A percentile compares a stretch with the other conserved stretches of the same genome.
Conservation (phyloP, 176 grass and related monocot species). For the Musa schizocarpa region DNA sequence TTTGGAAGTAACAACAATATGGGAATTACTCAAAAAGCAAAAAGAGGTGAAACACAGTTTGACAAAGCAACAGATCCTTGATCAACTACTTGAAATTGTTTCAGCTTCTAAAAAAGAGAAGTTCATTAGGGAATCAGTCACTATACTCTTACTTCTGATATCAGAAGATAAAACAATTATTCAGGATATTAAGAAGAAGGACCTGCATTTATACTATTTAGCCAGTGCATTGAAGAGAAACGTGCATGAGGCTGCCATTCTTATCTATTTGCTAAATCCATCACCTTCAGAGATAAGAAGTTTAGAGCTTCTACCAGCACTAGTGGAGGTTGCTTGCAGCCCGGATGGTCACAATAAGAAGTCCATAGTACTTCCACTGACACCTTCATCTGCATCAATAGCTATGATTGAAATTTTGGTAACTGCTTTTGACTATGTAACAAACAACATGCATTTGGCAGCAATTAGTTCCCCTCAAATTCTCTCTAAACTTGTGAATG, state of each 20-base stretch:
- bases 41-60: slow-evolving; percentile 44
- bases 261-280: slow-evolving; percentile 95
- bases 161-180: slow-evolving; percentile 88
- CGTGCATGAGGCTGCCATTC: slow-evolving; percentile 79
- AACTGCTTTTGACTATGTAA: slow-evolving; percentile 97
- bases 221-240: slow-evolving; percentile 74
- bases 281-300: slow-evolving; percentile 74
- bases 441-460: slow-evolving; percentile 87
- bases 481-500: slow-evolving; percentile 70
- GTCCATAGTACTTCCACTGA: slow-evolving; percentile 49
- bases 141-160: slow-evolving; percentile 76
- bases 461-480: slow-evolving; percentile 67
- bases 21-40: slow-evolving; percentile 61
- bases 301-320: slow-evolving; percentile 73
- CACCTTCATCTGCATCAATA: slow-evolving; percentile 88
- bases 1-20: slow-evolving; percentile 70
- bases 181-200: slow-evolving; percentile 85
- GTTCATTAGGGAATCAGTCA: slow-evolving; percentile 61
- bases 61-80: slow-evolving; percentile 70
- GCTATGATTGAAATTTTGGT: slow-evolving; percentile 93
- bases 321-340: slow-evolving; percentile 73
- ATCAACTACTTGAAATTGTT: slow-evolving; percentile 70
- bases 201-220: slow-evolving; percentile 64
- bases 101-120: slow-evolving; percentile 75
- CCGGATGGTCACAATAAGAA: slow-evolving; percentile 36